phyloP scores from a whole-genome alignment of 129 eudicot species.

The Lonicera japonica region DNA sequence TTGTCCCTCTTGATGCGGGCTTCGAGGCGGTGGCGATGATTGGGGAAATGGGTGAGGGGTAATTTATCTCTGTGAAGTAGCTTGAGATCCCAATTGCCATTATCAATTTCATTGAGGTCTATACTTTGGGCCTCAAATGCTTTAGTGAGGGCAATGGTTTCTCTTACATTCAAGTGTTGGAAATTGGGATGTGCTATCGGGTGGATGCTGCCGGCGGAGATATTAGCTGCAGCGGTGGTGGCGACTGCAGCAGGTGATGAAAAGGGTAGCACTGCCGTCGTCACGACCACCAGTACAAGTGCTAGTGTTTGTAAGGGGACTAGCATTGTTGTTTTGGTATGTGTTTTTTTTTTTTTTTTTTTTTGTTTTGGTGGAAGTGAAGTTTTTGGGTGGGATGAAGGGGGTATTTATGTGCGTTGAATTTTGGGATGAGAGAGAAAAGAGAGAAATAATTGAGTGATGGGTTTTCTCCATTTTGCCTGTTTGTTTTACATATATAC shows the following conservation, averaged over 20 bases:
- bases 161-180: slow-evolving; percentile 49
- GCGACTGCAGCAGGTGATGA: slow-evolving; percentile 12
- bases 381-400: slow-evolving; percentile 6
- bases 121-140: slow-evolving; percentile 17
- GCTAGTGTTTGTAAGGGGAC: slow-evolving; percentile 2
- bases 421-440: background rate
- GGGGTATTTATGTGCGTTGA: slow-evolving; percentile 23
- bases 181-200: slow-evolving; percentile 24
- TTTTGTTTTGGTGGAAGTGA: background rate
- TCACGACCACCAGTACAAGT: slow-evolving; percentile 4
- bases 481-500: too few relatives aligned
- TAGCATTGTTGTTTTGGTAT: slow-evolving; percentile 8
- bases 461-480: background rate
- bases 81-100: slow-evolving; percentile 35
- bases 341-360: too few relatives aligned
- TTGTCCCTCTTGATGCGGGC: slow-evolving; percentile 61
- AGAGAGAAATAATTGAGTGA: slow-evolving; percentile 1
- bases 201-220: slow-evolving; percentile 12
- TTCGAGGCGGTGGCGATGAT: slow-evolving; percentile 35
- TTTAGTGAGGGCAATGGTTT: slow-evolving; percentile 30
- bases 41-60: slow-evolving; percentile 18
- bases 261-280: too few relatives aligned
- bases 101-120: background rate
- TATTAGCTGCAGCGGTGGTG: slow-evolving; percentile 26
- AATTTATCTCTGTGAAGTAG: slow-evolving; percentile 68